phyloP scores from a whole-genome alignment of 345 rosid genomes.

The Jatropha curcas region DNA sequence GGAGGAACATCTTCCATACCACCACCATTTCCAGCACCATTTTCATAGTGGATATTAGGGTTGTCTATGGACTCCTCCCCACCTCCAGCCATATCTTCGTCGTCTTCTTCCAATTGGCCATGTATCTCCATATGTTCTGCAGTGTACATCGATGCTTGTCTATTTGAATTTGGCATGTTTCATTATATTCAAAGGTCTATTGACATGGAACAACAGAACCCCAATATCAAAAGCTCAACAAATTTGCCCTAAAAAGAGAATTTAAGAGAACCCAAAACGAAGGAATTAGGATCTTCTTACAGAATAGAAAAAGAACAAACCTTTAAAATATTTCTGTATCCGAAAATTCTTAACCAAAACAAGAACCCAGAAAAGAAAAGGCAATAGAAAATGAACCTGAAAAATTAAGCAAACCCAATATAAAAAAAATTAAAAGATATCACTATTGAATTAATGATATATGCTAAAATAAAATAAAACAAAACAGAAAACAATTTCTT shows the following conservation, averaged over 20 bases:
- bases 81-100: conserved; percentile 16
- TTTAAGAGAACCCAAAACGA: neutral
- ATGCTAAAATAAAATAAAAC: neutral
- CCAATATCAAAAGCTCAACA: neutral
- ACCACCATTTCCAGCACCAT: conserved; percentile 12
- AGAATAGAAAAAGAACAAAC: neutral
- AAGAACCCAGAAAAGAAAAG: neutral
- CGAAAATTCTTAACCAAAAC: neutral
- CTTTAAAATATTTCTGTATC: neutral
- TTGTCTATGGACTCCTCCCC: conserved; percentile 43
- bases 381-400: too few species aligned
- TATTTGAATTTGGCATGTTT: conserved; percentile 28
- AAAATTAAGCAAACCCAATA: neutral
- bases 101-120: conserved; percentile 25
- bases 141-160: conserved; percentile 21
- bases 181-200: neutral
- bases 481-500: neutral
- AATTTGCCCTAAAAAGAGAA: neutral
- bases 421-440: neutral
- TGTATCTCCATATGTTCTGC: conserved; percentile 26
- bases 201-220: neutral
- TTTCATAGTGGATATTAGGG: conserved; percentile 31
- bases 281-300: neutral
- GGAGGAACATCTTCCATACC: conserved; percentile 24
- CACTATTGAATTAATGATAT: neutral